These are phyloP conservation scores for Marasmius tenuissimus DNA, from an alignment of 1,284 basidiomycete genomes.

Conservation along the genomic window DNA sequence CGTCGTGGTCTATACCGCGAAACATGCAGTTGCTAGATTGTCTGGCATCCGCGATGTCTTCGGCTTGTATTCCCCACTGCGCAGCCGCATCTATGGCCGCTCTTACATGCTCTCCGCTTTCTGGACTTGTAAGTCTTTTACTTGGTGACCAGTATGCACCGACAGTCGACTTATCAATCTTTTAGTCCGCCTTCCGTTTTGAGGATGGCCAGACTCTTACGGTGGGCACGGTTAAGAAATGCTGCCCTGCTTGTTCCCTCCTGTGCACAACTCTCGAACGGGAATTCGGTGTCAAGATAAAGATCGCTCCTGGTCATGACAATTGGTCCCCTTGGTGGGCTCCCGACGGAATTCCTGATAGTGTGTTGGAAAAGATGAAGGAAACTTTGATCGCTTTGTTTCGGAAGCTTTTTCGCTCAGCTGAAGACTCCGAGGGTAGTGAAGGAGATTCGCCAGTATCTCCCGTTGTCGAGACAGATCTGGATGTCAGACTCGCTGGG, in stretches of 20 bases:
- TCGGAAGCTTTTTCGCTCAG: background rate
- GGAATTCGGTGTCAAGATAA: background rate
- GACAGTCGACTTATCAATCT: background rate
- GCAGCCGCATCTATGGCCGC: background rate
- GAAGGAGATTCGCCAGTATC: background rate
- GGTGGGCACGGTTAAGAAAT: background rate
- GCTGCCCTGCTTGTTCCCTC: background rate
- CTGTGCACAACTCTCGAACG: background rate
- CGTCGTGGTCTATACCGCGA: background rate
- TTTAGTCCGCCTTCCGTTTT: background rate
- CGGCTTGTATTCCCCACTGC: background rate
- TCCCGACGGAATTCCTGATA: background rate
- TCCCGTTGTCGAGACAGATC: too few relatives aligned
- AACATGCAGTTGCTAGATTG: background rate
- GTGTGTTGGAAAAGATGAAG: background rate
- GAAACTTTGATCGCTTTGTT: background rate
- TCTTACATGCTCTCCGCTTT: background rate
- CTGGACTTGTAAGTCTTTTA: background rate
- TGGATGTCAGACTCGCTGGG: too few relatives aligned
- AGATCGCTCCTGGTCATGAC: background rate
- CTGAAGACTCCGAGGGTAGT: background rate
- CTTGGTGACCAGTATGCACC: too few relatives aligned
- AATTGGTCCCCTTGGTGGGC: background rate
- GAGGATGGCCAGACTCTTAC: background rate
- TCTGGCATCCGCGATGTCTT: background rate